Evolutionary conservation across 495 filamentous ascomycete genomes (phyloP).

Genomic region (Neurospora cerealis): DNA sequence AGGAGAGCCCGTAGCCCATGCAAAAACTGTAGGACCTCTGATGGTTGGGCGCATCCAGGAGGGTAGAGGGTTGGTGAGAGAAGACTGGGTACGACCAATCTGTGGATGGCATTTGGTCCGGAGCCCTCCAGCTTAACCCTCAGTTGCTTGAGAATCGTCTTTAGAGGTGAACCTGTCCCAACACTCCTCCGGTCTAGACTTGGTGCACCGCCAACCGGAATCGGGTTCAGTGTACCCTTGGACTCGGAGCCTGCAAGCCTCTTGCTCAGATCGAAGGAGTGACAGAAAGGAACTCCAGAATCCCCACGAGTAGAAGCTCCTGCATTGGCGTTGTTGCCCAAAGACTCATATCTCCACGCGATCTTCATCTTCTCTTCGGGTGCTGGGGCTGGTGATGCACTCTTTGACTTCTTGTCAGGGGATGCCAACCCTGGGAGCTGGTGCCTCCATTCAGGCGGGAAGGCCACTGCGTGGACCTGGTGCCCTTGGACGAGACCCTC

Average conservation of each 20-base stretch:
- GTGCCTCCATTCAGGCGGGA: conserved; percentile 67
- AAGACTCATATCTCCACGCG: conserved; percentile 88
- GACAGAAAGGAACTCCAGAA: conserved; percentile 54
- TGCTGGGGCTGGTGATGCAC: conserved; percentile 23
- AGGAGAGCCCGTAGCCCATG: conserved; percentile 70
- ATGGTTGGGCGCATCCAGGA: conserved; percentile 52
- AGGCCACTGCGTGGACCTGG: conserved; percentile 71
- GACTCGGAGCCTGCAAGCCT: conserved; percentile 51
- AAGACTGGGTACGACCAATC: conserved; percentile 71
- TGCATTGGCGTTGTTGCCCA: conserved; percentile 51
- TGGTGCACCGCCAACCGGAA: conserved; percentile 29
- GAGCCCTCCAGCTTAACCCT: conserved; percentile 46
- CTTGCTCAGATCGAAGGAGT: conserved; percentile 84
- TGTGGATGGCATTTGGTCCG: conserved; percentile 56
- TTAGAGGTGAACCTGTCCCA: conserved; percentile 45
- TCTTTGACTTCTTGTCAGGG: conserved; percentile 31
- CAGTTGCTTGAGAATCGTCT: conserved; percentile 52
- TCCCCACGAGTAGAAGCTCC: conserved; percentile 45
- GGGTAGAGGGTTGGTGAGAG: conserved; percentile 79
- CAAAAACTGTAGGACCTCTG: conserved; percentile 70
- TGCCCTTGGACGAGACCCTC: conserved; percentile 92
- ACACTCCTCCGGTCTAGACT: conserved; percentile 4
- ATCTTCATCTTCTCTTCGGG: conserved; percentile 87
- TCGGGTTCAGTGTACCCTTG: conserved; percentile 34
- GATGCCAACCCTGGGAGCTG: conserved; percentile 68